phyloP scores from a whole-genome alignment of 805 yeast genomes.

The Lachancea cidri region DNA sequence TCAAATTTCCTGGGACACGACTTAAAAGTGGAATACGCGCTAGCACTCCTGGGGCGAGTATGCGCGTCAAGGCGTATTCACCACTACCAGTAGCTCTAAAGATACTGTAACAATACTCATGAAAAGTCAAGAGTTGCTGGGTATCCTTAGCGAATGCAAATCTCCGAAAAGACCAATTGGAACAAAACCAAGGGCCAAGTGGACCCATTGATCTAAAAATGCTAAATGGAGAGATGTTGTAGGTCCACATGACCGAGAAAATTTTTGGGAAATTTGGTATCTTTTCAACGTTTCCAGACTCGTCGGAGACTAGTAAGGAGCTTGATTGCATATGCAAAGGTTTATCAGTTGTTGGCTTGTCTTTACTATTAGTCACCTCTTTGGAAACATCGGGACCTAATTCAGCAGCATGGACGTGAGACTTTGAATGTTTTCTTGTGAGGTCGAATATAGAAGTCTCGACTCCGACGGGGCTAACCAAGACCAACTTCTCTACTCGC shows the following conservation, averaged over 20 bases:
- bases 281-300: constrained; percentile 32
- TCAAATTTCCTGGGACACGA: constrained; percentile 35
- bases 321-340: constrained; percentile 10
- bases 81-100: constrained; percentile 89
- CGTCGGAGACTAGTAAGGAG: constrained; percentile 26
- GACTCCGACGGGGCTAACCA: constrained; percentile 70
- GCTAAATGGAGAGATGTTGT: constrained; percentile 78
- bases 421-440: constrained; percentile 3
- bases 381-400: constrained; percentile 31
- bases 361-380: constrained; percentile 27
- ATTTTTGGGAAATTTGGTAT: constrained; percentile 34
- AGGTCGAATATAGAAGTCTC: constrained; percentile 46
- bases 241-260: constrained; percentile 64
- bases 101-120: constrained; percentile 74
- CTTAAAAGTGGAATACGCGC: constrained; percentile 67
- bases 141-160: constrained; percentile 44
- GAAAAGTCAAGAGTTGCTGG: constrained; percentile 44
- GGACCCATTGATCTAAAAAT: constrained; percentile 75
- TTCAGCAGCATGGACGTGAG: constrained; percentile 8
- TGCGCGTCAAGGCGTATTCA: constrained; percentile 80
- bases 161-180: constrained; percentile 85
- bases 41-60: constrained; percentile 86
- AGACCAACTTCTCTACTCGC: constrained; percentile 45
- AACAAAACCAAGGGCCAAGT: constrained; percentile 75
- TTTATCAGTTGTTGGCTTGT: constrained; percentile 13